Conservation (phyloP, 2,329 filamentous ascomycete species). For the Aureobasidium sp. region DNA sequence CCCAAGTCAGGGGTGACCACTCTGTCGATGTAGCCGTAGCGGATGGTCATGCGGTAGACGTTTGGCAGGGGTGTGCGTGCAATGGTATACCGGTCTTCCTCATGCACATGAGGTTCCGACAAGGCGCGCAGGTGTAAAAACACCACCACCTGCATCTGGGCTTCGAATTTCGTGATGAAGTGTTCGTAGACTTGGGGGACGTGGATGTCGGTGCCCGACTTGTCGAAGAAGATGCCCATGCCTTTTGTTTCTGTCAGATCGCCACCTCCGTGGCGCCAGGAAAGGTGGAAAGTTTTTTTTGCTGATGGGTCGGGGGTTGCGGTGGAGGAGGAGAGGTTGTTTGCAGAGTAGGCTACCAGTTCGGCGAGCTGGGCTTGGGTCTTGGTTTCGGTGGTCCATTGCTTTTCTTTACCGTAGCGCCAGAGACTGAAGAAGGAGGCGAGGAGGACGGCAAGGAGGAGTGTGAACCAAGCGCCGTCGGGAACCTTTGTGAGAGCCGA, state of each 20-base stretch:
- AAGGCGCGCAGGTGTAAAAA: constrained; percentile 24
- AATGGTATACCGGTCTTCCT: constrained; percentile 21
- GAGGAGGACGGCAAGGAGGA: constrained; percentile 57
- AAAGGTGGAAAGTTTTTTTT: constrained; percentile 28
- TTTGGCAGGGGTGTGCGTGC: constrained; percentile 19
- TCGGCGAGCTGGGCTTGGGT: constrained; percentile 50
- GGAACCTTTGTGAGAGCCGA: constrained; percentile 67
- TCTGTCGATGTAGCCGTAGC: constrained; percentile 23
- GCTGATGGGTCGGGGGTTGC: constrained; percentile 5
- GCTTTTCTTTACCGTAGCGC: constrained; percentile 72
- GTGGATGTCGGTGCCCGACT: constrained; percentile 58
- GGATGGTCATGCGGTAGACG: constrained; percentile 22
- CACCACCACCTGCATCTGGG: constrained; percentile 21
- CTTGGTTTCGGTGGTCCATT: constrained; percentile 63
- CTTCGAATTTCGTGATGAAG: constrained; percentile 22
- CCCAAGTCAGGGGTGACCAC: constrained; percentile 23
- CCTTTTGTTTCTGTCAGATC: constrained; percentile 40
- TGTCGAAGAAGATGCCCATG: constrained; percentile 73
- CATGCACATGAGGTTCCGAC: constrained; percentile 18
- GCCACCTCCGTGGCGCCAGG: constrained; percentile 33
- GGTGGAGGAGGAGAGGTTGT: constrained; percentile 24
- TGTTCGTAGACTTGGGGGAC: constrained; percentile 32
- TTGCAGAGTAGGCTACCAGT: constrained; percentile 27
- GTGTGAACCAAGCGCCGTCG: constrained; percentile 70
- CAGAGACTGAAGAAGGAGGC: constrained; percentile 63